A percentile compares a stretch with the other conserved stretches of the same genome.
Conservation (phyloP, 768 basidiomycete genomes). For the Cystobasidiopsis lactophilus region DNA sequence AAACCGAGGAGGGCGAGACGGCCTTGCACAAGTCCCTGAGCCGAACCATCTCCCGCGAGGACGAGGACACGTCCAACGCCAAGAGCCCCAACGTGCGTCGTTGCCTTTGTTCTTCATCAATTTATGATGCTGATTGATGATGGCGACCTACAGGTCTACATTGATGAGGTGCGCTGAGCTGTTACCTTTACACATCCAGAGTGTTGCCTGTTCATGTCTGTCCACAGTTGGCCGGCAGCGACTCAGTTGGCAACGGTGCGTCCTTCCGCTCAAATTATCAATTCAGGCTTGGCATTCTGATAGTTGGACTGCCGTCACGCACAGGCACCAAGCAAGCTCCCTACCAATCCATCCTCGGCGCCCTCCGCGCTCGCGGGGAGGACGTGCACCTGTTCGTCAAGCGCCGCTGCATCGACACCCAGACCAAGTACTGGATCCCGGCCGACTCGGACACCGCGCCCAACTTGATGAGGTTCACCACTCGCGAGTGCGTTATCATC, state of each 20-base stretch:
- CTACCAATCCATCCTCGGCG: not conserved
- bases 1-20: not conserved
- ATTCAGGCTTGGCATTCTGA: not conserved
- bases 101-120: no score
- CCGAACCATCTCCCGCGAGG: not conserved
- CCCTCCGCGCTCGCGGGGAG: not conserved
- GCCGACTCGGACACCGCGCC: not conserved
- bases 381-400: not conserved
- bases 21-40: not conserved
- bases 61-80: not conserved
- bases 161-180: not conserved
- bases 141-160: not conserved
- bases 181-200: not conserved
- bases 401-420: not conserved
- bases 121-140: no score
- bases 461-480: not conserved
- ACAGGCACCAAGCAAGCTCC: conserved; percentile 1
- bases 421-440: conserved; percentile 2
- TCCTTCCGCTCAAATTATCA: not conserved
- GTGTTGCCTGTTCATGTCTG: no score
- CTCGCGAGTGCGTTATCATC: not conserved
- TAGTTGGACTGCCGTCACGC: not conserved
- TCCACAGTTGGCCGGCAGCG: not conserved
- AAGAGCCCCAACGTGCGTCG: not conserved
- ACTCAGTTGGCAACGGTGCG: not conserved